phyloP scores from a whole-genome alignment of 148 eudicot species.

The Vaccinium corymbosum region DNA sequence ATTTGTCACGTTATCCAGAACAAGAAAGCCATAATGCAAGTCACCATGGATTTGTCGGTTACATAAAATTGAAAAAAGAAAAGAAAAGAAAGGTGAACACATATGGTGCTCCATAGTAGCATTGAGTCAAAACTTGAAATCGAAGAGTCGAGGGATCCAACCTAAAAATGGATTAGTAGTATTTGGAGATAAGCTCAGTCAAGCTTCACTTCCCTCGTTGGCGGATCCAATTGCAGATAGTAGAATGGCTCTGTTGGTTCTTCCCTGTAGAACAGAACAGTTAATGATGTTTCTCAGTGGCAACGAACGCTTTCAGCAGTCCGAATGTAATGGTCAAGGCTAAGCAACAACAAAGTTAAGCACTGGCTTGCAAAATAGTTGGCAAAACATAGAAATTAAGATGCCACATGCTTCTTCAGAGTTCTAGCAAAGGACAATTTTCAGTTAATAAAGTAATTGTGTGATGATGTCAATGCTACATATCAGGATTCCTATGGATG shows the following conservation, averaged over 20 bases:
- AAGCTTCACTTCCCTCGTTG: slow-evolving; percentile 54
- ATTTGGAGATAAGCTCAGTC: slow-evolving; percentile 30
- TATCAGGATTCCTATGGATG: neutral
- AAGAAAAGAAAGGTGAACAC: neutral
- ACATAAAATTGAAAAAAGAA: neutral
- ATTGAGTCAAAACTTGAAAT: neutral
- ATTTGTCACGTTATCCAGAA: neutral
- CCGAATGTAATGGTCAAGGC: neutral
- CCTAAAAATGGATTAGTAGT: neutral
- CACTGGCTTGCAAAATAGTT: neutral
- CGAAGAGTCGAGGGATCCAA: neutral
- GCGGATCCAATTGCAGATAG: slow-evolving; percentile 72
- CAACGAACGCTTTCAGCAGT: neutral
- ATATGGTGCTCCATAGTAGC: neutral
- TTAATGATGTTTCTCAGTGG: neutral
- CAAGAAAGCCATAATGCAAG: neutral
- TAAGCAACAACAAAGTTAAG: neutral
- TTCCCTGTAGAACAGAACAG: slow-evolving; percentile 52
- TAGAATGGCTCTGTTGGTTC: slow-evolving; percentile 78
- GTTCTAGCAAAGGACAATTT: neutral
- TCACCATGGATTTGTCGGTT: neutral
- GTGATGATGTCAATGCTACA: neutral
- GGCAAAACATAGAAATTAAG: neutral
- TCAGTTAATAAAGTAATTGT: neutral
- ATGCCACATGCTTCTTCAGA: neutral